These are phyloP conservation scores for Botrytis pseudocinerea DNA, from an alignment of 2,329 filamentous ascomycete species.

Conservation along the genomic window DNA sequence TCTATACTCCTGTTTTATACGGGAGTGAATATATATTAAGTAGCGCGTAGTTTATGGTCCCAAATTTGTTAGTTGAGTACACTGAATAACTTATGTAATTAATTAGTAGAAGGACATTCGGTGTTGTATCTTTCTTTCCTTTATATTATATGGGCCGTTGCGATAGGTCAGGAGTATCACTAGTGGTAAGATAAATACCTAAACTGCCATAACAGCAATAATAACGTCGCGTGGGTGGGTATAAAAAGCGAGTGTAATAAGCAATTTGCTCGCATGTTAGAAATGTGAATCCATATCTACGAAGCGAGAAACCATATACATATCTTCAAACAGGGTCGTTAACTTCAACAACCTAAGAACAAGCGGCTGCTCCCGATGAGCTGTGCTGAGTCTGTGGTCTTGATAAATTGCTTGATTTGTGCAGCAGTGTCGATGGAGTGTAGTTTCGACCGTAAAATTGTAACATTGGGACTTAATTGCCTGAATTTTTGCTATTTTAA, in stretches of 20 bases:
- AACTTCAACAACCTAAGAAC: background rate
- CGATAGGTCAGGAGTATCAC: too few relatives aligned
- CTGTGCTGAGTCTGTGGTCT: background rate
- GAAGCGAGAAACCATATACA: background rate
- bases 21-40: background rate
- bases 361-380: background rate
- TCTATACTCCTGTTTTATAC: background rate
- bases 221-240: too few relatives aligned
- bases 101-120: background rate
- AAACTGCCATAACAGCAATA: background rate
- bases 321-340: background rate
- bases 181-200: background rate
- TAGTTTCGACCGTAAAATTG: background rate
- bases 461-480: background rate
- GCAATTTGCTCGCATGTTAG: background rate
- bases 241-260: background rate
- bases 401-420: background rate
- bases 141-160: background rate
- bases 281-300: background rate
- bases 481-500: background rate
- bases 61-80: background rate
- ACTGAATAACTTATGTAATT: too few relatives aligned
- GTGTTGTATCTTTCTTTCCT: background rate
- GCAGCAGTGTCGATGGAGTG: background rate
- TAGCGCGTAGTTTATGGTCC: too few relatives aligned